Percentiles rank a stretch among this genome's conserved stretches.
phyloP scores from a whole-genome alignment of 495 filamentous ascomycete species.

The Tuber brumale region DNA sequence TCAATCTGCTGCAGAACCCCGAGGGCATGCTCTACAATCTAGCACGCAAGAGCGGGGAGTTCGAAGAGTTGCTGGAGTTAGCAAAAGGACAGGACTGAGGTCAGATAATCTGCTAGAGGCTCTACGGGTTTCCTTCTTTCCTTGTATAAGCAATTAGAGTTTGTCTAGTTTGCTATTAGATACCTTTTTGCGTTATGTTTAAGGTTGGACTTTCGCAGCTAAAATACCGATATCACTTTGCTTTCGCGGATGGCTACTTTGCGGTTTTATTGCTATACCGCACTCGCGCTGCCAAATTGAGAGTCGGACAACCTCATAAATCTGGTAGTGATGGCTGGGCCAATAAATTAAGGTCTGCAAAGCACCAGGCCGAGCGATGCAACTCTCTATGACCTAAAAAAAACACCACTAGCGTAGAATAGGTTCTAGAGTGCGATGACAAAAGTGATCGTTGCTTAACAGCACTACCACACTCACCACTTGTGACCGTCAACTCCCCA shows the following conservation, averaged over 20 bases:
- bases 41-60: conserved; percentile 32
- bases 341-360: too few species aligned
- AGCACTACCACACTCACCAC: too few species aligned
- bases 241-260: not conserved
- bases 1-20: conserved; percentile 27
- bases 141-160: not conserved
- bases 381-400: too few species aligned
- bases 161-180: not conserved
- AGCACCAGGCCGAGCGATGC: too few species aligned
- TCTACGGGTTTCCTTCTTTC: not conserved
- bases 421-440: too few species aligned
- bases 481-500: too few species aligned
- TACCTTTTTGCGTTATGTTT: not conserved
- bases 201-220: not conserved
- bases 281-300: too few species aligned
- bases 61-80: conserved; percentile 40
- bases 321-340: too few species aligned
- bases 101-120: not conserved
- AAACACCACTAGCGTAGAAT: too few species aligned
- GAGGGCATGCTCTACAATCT: conserved; percentile 18
- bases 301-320: too few species aligned
- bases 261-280: not conserved
- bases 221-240: not conserved
- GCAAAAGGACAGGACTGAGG: conserved; percentile 27
- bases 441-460: too few species aligned